These are phyloP conservation scores for Monosporascus ibericus DNA, from an alignment of 2,329 filamentous ascomycete species.

Conservation along the genomic window DNA sequence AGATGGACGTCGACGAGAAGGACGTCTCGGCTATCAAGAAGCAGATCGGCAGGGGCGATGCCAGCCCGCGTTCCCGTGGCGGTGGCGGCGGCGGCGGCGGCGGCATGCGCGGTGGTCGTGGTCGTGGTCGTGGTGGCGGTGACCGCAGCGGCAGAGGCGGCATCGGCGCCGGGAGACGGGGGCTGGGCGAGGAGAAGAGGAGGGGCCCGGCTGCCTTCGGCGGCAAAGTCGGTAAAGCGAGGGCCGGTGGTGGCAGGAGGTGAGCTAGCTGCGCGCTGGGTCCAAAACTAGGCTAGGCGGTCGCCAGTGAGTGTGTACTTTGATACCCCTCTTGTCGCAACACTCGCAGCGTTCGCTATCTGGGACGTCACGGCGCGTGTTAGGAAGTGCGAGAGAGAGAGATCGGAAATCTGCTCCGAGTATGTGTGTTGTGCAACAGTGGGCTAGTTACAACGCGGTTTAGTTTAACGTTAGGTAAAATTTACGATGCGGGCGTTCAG, in stretches of 20 bases:
- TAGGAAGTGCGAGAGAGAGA: no score
- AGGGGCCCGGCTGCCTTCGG: slow-evolving; percentile 32
- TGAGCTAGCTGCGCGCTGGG: slow-evolving; percentile 4
- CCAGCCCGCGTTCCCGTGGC: slow-evolving; percentile 7
- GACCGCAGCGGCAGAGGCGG: slow-evolving; percentile 30
- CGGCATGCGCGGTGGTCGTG: slow-evolving; percentile 11
- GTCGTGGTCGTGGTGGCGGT: slow-evolving; percentile 14
- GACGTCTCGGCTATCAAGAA: slow-evolving; percentile 45
- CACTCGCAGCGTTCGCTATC: no score
- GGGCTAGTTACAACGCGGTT: no score
- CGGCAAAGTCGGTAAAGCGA: slow-evolving; percentile 34
- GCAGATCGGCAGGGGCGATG: slow-evolving; percentile 30
- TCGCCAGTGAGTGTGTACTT: neutral
- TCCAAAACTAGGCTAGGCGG: neutral
- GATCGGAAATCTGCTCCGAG: no score
- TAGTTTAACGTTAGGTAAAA: no score
- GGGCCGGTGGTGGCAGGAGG: slow-evolving; percentile 22
- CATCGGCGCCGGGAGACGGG: slow-evolving; percentile 39
- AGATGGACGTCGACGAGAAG: slow-evolving; percentile 48
- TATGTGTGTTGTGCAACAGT: no score
- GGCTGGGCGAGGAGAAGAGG: slow-evolving; percentile 45
- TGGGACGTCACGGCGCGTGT: no score
- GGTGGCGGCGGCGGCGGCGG: neutral
- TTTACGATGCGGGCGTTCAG: no score
- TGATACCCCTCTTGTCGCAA: neutral